phyloP scores from a whole-genome alignment of 2,329 filamentous ascomycete species.

The Botrytis galanthina region DNA sequence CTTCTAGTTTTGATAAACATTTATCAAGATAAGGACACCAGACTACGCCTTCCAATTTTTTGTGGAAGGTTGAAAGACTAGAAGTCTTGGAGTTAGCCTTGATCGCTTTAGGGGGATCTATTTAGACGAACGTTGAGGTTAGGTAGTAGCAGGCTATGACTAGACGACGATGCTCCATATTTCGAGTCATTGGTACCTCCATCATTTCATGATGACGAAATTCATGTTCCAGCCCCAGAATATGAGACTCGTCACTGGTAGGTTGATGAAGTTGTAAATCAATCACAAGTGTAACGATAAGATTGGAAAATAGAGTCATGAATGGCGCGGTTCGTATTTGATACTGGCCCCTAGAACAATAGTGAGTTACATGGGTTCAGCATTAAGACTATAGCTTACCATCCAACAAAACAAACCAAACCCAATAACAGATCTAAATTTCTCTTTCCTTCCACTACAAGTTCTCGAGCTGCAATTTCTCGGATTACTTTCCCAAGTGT shows the following conservation, averaged over 20 bases:
- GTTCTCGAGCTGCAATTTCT: slow-evolving; percentile 45
- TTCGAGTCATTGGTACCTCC: slow-evolving; percentile 8
- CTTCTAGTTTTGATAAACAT: slow-evolving; percentile 2
- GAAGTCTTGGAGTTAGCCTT: background rate
- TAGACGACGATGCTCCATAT: slow-evolving; percentile 6
- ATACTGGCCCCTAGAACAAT: background rate
- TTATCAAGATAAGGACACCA: slow-evolving; percentile 13
- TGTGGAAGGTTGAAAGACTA: slow-evolving; percentile 8
- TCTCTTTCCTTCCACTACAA: slow-evolving; percentile 49
- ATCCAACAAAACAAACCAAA: slow-evolving; percentile 8
- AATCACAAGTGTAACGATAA: slow-evolving; percentile 7
- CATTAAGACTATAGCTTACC: background rate
- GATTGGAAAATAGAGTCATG: slow-evolving; percentile 1
- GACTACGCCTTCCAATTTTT: slow-evolving; percentile 9
- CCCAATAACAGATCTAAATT: slow-evolving; percentile 37
- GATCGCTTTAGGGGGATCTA: background rate
- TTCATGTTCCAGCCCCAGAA: slow-evolving; percentile 4
- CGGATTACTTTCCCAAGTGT: slow-evolving; percentile 44
- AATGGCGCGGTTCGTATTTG: slow-evolving; percentile 4
- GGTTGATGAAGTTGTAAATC: slow-evolving; percentile 10
- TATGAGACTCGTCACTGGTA: slow-evolving; percentile 1
- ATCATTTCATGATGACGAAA: slow-evolving; percentile 7
- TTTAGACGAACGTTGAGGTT: slow-evolving; percentile 2
- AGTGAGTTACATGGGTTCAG: background rate
- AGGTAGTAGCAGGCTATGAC: slow-evolving; percentile 5